Conservation (phyloP, 352 stramenopile genomes). For the Pythium plurisporium region DNA sequence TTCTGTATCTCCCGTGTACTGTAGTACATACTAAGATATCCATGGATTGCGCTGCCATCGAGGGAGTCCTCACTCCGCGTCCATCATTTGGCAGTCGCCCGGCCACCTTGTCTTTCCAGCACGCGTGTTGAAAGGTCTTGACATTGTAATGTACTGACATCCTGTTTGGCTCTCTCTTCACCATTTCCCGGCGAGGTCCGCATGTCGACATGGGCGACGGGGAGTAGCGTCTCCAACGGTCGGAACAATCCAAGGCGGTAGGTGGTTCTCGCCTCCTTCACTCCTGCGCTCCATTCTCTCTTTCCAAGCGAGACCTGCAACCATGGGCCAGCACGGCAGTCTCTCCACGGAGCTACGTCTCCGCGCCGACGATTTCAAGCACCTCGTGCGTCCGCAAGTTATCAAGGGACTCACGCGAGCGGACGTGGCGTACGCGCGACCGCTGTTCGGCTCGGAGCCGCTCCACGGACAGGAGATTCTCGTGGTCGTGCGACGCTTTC, state of each 20-base stretch:
- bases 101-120: too few species aligned
- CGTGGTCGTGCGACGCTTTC: slow-evolving; percentile 18
- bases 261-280: not conserved
- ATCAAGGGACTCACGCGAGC: slow-evolving; percentile 25
- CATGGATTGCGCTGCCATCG: too few species aligned
- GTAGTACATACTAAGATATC: too few species aligned
- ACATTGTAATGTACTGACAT: not conserved
- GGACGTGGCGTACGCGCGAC: slow-evolving; percentile 20
- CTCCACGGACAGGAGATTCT: slow-evolving; percentile 24
- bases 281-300: not conserved
- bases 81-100: too few species aligned
- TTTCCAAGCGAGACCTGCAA: not conserved
- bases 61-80: too few species aligned
- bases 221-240: not conserved
- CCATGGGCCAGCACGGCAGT: slow-evolving; percentile 22
- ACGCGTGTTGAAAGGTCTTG: not conserved
- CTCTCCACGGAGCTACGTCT: slow-evolving; percentile 19
- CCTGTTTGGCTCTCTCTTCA: too few species aligned
- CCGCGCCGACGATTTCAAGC: slow-evolving; percentile 23
- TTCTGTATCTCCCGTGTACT: too few species aligned
- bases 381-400: slow-evolving; percentile 20
- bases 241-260: too few species aligned
- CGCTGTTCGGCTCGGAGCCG: slow-evolving; percentile 20
- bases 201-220: not conserved
- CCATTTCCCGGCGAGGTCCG: not conserved